Evolutionary conservation across 257 asterid genomes (phyloP), one percentile per base, ranked within the genome.

Genomic region (Solanum peruvianum): DNA sequence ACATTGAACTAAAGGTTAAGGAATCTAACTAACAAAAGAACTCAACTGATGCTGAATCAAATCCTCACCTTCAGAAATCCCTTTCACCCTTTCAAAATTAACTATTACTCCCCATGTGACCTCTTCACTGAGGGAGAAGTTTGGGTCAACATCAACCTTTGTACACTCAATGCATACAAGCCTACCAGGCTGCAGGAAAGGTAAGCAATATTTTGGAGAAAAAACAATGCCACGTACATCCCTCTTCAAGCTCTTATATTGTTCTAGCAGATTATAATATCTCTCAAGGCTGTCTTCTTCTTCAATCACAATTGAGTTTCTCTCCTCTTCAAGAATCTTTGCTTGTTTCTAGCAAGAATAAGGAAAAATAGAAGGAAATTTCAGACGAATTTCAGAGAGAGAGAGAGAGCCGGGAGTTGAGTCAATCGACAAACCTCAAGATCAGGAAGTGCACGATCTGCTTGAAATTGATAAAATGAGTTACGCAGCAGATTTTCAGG

Each of bases 171-270:
- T 41, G 49, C 94, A 91, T 58, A 94, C 94, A 86, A 97, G 98
- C 93, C 99, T 91, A 86, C 98, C 99, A 70, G 99, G 99, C 93
- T 97, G 98, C 88, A 97, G 90, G 91, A 95, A 97, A 41, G 98
- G 99, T 87, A 97, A 93, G 90, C 98, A 95, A 84, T 95, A 86
- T 88, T 94, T 95, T 45, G 99, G 98, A 88, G 98, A 92, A 73
- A 90, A 91, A 73, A 95, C 93, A 76, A 89, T 83, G 82, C 91
- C 95, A 13, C 91, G 94, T 10, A 93, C 89, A 56, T 97, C 99
- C 91, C 89, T 95, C 87, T 92, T 95, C 88, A 94, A 89, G 89
- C 92, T 89, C 91, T 91, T 97, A 87, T 93, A 94, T 87, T 95
- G 99, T 89, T 95, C 92, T 64, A 96, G 92, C 90, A 95, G 93